These are phyloP conservation scores for Cutaneotrichosporon spelunceum DNA, from an alignment of 1,284 basidiomycete genomes.

Conservation along the genomic window DNA sequence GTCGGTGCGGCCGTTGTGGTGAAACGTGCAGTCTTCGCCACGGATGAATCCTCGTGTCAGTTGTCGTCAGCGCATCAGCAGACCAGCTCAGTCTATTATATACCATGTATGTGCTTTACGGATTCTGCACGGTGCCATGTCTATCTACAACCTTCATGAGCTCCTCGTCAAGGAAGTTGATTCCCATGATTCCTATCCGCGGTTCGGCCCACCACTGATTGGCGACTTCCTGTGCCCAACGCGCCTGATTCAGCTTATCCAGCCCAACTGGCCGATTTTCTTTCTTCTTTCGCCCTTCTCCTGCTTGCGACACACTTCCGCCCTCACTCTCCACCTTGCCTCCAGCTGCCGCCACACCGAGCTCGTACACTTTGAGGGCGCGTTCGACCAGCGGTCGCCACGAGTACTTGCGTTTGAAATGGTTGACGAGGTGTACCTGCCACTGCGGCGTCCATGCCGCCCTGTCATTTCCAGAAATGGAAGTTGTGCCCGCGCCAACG, in stretches of 20 bases:
- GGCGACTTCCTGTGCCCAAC: neutral
- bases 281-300: neutral
- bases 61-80: too few species aligned
- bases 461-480: neutral
- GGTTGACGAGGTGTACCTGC: constrained; percentile 17
- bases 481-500: neutral
- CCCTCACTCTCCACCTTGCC: neutral
- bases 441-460: constrained; percentile 11
- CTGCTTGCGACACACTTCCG: neutral
- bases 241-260: constrained; percentile 5
- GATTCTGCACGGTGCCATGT: neutral
- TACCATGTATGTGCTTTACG: neutral
- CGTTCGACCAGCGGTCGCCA: constrained; percentile 11
- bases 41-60: too few species aligned
- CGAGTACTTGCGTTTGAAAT: constrained; percentile 11
- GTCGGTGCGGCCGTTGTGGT: too few species aligned
- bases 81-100: too few species aligned
- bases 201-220: constrained; percentile 6
- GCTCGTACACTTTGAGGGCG: neutral
- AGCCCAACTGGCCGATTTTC: neutral
- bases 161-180: constrained; percentile 13
- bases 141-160: neutral
- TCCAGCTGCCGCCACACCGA: neutral
- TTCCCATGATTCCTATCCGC: neutral
- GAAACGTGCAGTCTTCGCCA: too few species aligned